phyloP scores from a whole-genome alignment of 2,329 filamentous ascomycete species.

The Metarhizium robertsii region DNA sequence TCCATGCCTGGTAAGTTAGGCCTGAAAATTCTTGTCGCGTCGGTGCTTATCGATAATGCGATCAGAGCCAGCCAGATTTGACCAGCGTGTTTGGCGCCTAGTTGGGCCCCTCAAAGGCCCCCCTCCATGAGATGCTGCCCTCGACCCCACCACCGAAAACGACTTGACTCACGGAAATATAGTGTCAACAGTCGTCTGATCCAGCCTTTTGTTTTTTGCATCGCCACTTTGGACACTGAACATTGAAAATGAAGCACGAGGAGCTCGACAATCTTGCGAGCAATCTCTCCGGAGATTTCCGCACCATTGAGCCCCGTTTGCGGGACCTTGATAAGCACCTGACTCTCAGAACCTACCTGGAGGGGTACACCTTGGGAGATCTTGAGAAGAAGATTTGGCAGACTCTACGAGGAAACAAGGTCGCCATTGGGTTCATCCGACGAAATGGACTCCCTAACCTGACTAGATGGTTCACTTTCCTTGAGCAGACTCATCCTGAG shows the following conservation, averaged over 20 bases:
- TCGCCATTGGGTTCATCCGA: conserved; percentile 72
- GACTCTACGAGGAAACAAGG: conserved; percentile 72
- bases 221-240: not conserved
- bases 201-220: not conserved
- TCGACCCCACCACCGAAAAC: conserved; percentile 16
- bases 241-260: conserved; percentile 43
- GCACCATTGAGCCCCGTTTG: conserved; percentile 66
- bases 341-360: conserved; percentile 75
- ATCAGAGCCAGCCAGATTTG: not conserved
- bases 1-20: conserved; percentile 18
- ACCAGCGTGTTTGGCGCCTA: no score
- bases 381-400: conserved; percentile 78
- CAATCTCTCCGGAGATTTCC: conserved; percentile 61
- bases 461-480: conserved; percentile 76
- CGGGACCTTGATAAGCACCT: conserved; percentile 78
- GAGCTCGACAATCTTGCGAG: conserved; percentile 43
- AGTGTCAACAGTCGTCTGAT: not conserved
- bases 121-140: conserved; percentile 11
- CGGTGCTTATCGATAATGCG: conserved; percentile 15
- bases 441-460: conserved; percentile 69
- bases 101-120: conserved; percentile 6
- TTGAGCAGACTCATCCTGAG: conserved; percentile 75
- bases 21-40: conserved; percentile 3
- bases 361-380: conserved; percentile 68
- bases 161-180: conserved; percentile 12